Evolutionary conservation across 2,329 filamentous ascomycete species (phyloP).

Genomic region (Cladophialophora yegresii): DNA sequence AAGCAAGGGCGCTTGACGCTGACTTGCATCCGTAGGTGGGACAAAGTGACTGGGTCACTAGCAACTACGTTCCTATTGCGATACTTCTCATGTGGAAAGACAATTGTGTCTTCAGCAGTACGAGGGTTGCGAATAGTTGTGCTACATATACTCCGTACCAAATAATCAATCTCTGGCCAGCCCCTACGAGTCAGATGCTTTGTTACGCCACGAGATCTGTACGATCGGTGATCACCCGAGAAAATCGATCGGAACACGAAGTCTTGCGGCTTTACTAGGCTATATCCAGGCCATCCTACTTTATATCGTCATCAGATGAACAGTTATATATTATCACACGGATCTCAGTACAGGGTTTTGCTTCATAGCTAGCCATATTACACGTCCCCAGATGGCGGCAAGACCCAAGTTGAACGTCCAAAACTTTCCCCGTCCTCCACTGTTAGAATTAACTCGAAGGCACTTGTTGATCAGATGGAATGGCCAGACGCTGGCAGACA

Average conservation of each 20-base stretch:
- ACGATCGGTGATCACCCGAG: slow-evolving; percentile 8
- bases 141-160: no score
- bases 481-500: slow-evolving; percentile 59
- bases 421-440: slow-evolving; percentile 56
- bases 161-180: neutral
- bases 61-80: neutral
- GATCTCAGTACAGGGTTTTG: neutral
- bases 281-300: neutral
- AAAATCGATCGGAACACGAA: slow-evolving; percentile 8
- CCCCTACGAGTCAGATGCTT: neutral
- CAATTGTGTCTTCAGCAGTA: neutral
- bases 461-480: slow-evolving; percentile 61
- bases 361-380: neutral
- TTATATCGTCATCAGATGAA: slow-evolving; percentile 14
- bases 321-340: neutral
- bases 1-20: neutral
- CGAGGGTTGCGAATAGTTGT: neutral
- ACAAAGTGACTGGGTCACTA: neutral
- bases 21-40: slow-evolving; percentile 9
- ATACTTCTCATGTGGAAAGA: neutral
- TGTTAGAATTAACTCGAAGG: slow-evolving; percentile 56
- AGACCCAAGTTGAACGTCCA: slow-evolving; percentile 40
- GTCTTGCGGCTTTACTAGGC: neutral
- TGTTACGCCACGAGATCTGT: slow-evolving; percentile 9
- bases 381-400: slow-evolving; percentile 20